Conservation (phyloP, 2,329 filamentous ascomycete species). For the Fusarium nisikadoi region DNA sequence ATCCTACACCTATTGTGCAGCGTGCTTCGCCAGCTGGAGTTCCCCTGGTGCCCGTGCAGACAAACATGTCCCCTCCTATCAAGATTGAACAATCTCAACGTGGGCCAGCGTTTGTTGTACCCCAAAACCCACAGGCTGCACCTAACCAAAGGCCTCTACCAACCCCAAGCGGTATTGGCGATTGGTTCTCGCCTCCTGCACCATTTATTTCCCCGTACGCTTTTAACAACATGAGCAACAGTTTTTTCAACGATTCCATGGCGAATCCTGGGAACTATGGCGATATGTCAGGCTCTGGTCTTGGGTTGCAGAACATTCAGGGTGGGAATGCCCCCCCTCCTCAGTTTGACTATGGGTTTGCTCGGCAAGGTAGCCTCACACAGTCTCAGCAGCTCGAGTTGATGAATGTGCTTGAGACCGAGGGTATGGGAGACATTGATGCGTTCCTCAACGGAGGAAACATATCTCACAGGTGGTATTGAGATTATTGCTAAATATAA, state of each 20-base stretch:
- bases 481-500: neutral
- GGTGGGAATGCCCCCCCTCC: constrained; percentile 39
- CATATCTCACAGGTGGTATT: constrained; percentile 50
- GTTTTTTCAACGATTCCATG: constrained; percentile 55
- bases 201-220: constrained; percentile 65
- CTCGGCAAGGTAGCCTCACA: constrained; percentile 75
- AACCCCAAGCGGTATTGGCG: constrained; percentile 53
- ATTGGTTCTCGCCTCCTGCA: constrained; percentile 66
- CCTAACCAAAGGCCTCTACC: constrained; percentile 58
- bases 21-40: constrained; percentile 44
- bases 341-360: constrained; percentile 52
- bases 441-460: constrained; percentile 61
- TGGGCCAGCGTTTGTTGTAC: constrained; percentile 54
- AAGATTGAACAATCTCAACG: constrained; percentile 43
- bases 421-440: constrained; percentile 71
- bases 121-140: constrained; percentile 50
- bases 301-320: constrained; percentile 49
- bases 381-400: constrained; percentile 85
- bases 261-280: constrained; percentile 43
- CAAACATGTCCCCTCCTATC: constrained; percentile 48
- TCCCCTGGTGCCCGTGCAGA: constrained; percentile 37
- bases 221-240: constrained; percentile 56
- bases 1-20: constrained; percentile 45
- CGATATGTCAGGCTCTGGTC: constrained; percentile 45
- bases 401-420: constrained; percentile 81